Evolutionary conservation across 805 yeast species (phyloP).

Genomic region (Yarrowia phangngaensis): DNA sequence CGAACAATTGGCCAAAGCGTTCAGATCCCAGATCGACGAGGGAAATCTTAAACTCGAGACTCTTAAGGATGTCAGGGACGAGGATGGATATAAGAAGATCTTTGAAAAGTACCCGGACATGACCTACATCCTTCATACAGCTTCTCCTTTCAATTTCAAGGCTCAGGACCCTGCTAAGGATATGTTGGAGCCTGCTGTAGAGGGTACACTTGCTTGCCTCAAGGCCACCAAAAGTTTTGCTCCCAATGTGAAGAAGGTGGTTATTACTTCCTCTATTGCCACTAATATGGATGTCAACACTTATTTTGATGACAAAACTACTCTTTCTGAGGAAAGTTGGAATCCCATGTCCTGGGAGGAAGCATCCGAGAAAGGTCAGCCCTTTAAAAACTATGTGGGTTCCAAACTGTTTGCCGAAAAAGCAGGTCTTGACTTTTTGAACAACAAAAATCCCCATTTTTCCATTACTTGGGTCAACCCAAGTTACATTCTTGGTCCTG

Average conservation of each 20-base stretch:
- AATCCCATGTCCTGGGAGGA: constrained; percentile 39
- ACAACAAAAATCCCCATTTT: constrained; percentile 35
- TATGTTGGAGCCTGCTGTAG: constrained; percentile 47
- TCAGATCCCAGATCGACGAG: constrained; percentile 29
- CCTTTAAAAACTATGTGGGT: constrained; percentile 35
- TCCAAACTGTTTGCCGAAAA: constrained; percentile 55
- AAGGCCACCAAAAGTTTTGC: constrained; percentile 41
- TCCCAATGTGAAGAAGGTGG: constrained; percentile 41
- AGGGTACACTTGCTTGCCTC: constrained; percentile 47
- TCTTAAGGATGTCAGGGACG: constrained; percentile 37
- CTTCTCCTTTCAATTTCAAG: constrained; percentile 41
- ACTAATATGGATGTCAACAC: constrained; percentile 40
- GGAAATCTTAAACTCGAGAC: constrained; percentile 34
- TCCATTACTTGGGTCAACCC: constrained; percentile 36
- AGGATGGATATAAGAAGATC: constrained; percentile 47
- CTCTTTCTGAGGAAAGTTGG: constrained; percentile 42
- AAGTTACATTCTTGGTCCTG: constrained; percentile 39
- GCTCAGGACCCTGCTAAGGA: constrained; percentile 43
- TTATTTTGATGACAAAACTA: constrained; percentile 31
- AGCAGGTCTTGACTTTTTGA: constrained; percentile 51
- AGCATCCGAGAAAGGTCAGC: constrained; percentile 14
- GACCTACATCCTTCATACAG: constrained; percentile 43
- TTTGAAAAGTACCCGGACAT: constrained; percentile 43
- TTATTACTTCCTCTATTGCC: constrained; percentile 50
- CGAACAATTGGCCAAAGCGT: constrained; percentile 32